phyloP scores from a whole-genome alignment of 1,139 yeast genomes.

The Zygosaccharomyces sapae region DNA sequence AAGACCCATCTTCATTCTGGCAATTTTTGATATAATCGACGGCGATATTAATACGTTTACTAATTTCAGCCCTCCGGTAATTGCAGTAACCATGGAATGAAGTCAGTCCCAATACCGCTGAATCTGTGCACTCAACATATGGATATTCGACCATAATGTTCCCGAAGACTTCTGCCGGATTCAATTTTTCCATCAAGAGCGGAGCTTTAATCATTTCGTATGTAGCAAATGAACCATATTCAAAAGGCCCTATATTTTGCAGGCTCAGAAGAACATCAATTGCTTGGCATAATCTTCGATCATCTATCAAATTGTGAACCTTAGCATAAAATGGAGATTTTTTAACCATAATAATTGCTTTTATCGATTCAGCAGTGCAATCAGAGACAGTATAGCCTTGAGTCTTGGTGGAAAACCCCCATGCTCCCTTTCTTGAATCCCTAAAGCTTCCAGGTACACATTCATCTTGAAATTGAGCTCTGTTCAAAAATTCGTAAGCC shows the following conservation, averaged over 20 bases:
- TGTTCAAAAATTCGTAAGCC: slow-evolving; percentile 67
- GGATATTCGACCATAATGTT: slow-evolving; percentile 98
- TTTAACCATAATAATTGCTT: slow-evolving; percentile 89
- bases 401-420: slow-evolving; percentile 94
- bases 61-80: slow-evolving; percentile 64
- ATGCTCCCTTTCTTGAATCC: slow-evolving; percentile 84
- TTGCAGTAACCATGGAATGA: slow-evolving; percentile 64
- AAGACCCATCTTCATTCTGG: slow-evolving; percentile 81
- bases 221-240: slow-evolving; percentile 88
- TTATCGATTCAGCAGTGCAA: slow-evolving; percentile 93
- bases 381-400: slow-evolving; percentile 97
- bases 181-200: slow-evolving; percentile 65
- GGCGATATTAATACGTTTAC: slow-evolving; percentile 66
- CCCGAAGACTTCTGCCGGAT: slow-evolving; percentile 97
- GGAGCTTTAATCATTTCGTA: slow-evolving; percentile 87
- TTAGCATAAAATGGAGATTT: slow-evolving; percentile 53
- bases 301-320: slow-evolving; percentile 49
- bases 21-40: slow-evolving; percentile 61
- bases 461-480: slow-evolving; percentile 81
- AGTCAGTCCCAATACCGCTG: slow-evolving; percentile 82
- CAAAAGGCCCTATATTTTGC: slow-evolving; percentile 76
- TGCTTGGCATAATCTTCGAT: slow-evolving; percentile 56
- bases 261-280: slow-evolving; percentile 64
- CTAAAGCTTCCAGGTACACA: slow-evolving; percentile 76
- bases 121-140: slow-evolving; percentile 96